Percentiles rank a stretch among this genome's conserved stretches.
phyloP scores from a whole-genome alignment of 1,284 basidiomycete species.

The Pseudozyma thailandica region DNA sequence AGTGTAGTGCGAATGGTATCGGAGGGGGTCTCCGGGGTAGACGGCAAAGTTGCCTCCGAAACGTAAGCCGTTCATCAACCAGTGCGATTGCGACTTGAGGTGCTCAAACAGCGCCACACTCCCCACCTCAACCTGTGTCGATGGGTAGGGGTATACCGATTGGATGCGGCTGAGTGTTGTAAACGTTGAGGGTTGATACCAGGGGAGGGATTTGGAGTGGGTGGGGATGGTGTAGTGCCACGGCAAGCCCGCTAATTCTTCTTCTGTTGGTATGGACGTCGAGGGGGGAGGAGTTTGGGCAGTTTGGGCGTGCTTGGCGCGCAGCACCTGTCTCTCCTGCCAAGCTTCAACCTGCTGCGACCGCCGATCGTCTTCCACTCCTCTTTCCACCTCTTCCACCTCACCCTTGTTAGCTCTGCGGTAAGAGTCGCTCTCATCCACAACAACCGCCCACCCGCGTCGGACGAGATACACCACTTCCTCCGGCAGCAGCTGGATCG shows the following conservation, averaged over 20 bases:
- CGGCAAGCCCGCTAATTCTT: conserved; percentile 8
- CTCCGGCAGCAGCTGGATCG: conserved; percentile 87
- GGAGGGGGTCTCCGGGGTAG: conserved; percentile 94
- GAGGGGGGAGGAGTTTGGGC: conserved; percentile 11
- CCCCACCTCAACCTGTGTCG: conserved; percentile 75
- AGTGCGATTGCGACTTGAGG: conserved; percentile 73
- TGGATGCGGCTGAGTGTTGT: conserved; percentile 75
- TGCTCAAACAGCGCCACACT: conserved; percentile 82
- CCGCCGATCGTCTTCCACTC: conserved; percentile 49
- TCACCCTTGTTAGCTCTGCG: neutral
- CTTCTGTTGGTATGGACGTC: conserved; percentile 6
- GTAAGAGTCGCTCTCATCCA: conserved; percentile 34
- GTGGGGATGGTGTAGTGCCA: conserved; percentile 42
- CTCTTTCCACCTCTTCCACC: neutral
- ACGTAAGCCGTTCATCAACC: conserved; percentile 80
- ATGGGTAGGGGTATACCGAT: conserved; percentile 80
- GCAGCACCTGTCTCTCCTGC: conserved; percentile 14
- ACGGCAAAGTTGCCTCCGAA: conserved; percentile 96
- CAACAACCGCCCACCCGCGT: conserved; percentile 73
- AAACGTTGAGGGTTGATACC: conserved; percentile 65
- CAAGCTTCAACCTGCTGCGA: conserved; percentile 73
- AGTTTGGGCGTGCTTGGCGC: conserved; percentile 69
- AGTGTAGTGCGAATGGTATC: conserved; percentile 97
- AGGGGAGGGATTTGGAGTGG: conserved; percentile 26
- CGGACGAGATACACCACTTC: conserved; percentile 88